Evolutionary conservation across 1,284 basidiomycete genomes (phyloP).

Genomic region (Pterulicium gracile): DNA sequence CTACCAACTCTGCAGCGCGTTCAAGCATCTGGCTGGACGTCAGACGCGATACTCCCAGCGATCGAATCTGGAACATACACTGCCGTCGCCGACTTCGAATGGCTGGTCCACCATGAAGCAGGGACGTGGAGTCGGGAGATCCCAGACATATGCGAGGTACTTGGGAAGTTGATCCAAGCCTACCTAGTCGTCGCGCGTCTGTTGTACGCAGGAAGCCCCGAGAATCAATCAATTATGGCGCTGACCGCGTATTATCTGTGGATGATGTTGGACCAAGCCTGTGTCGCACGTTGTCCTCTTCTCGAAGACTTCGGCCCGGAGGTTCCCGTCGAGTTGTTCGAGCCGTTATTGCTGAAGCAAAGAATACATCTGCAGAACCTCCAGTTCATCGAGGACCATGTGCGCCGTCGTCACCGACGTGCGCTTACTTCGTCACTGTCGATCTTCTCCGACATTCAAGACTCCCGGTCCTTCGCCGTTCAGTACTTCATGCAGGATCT

Average conservation of each 20-base stretch:
- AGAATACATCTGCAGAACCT: not conserved
- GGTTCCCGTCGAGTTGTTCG: slow-evolving; percentile 22
- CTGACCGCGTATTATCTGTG: slow-evolving; percentile 31
- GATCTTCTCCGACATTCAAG: too few species aligned
- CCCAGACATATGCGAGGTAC: not conserved
- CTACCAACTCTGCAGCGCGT: not conserved
- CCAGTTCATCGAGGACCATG: too few species aligned
- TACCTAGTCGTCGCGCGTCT: slow-evolving; percentile 19
- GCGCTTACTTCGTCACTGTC: too few species aligned
- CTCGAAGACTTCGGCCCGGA: slow-evolving; percentile 34
- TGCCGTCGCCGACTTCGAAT: slow-evolving; percentile 24
- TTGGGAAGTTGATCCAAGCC: slow-evolving; percentile 11
- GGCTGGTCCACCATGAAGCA: slow-evolving; percentile 16
- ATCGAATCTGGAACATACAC: slow-evolving; percentile 9
- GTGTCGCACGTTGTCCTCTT: slow-evolving; percentile 20
- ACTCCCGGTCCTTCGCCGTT: too few species aligned
- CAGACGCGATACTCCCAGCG: slow-evolving; percentile 14
- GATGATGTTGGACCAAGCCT: slow-evolving; percentile 31
- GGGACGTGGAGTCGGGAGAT: too few species aligned
- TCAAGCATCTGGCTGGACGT: not conserved
- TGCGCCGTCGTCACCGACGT: too few species aligned
- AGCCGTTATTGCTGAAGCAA: slow-evolving; percentile 21
- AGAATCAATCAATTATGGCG: slow-evolving; percentile 30
- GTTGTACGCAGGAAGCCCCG: slow-evolving; percentile 24
- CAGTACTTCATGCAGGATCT: too few species aligned